Conservation (phyloP, 2,329 filamentous ascomycete species). For the Beauveria bassiana region DNA sequence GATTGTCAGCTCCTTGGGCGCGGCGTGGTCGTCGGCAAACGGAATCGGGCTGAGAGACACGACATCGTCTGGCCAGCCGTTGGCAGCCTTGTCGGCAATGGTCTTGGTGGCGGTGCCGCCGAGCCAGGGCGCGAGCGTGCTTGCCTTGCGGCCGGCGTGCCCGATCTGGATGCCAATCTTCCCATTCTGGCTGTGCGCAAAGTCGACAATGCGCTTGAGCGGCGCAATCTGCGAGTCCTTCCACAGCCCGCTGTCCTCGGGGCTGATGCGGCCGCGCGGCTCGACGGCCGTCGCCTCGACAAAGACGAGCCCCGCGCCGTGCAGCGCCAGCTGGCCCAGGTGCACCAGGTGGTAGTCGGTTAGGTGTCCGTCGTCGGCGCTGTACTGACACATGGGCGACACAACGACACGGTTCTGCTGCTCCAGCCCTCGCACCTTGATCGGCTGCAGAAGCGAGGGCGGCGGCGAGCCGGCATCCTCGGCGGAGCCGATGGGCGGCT, state of each 20-base stretch:
- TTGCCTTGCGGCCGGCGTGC: conserved; percentile 69
- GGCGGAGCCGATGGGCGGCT: conserved; percentile 42
- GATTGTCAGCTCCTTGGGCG: conserved; percentile 59
- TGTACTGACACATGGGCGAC: conserved; percentile 56
- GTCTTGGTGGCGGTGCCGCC: conserved; percentile 34
- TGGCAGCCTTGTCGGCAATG: conserved; percentile 43
- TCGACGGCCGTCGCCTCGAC: conserved; percentile 73
- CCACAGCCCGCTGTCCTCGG: conserved; percentile 75
- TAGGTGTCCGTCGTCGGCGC: conserved; percentile 54
- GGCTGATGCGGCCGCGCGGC: conserved; percentile 73
- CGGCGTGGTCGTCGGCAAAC: conserved; percentile 53
- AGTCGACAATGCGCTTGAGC: conserved; percentile 64
- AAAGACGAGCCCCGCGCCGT: conserved; percentile 66
- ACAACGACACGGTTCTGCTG: conserved; percentile 51
- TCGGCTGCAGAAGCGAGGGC: conserved; percentile 49
- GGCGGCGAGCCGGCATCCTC: conserved; percentile 26
- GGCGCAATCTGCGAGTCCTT: conserved; percentile 72
- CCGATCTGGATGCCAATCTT: conserved; percentile 73
- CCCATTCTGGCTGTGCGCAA: conserved; percentile 70
- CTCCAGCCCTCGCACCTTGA: conserved; percentile 44
- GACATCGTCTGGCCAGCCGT: conserved; percentile 52
- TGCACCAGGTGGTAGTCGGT: conserved; percentile 80
- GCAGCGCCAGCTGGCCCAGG: conserved; percentile 67
- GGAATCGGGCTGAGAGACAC: conserved; percentile 44
- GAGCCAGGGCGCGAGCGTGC: conserved; percentile 58